Evolutionary conservation across 116 monocot species (phyloP).

Genomic region (Thalassia testudinum): DNA sequence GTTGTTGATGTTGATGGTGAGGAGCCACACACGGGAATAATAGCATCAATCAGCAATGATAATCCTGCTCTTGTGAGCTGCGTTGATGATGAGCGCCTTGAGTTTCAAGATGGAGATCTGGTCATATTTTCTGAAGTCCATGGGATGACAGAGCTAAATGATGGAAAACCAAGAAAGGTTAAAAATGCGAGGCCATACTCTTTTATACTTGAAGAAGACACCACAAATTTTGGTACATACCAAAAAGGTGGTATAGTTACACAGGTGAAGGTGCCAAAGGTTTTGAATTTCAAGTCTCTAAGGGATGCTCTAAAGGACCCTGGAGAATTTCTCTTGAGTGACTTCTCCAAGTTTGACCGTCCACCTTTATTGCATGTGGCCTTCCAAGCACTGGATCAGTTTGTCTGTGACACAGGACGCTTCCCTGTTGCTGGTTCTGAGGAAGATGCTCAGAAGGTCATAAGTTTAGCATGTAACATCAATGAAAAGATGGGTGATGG

Average conservation of each 20-base stretch:
- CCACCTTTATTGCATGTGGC: slow-evolving; percentile 32
- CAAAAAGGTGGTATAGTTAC: slow-evolving; percentile 35
- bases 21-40: slow-evolving; percentile 35
- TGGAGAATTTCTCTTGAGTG: slow-evolving; percentile 37
- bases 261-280: slow-evolving; percentile 37
- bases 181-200: slow-evolving; percentile 36
- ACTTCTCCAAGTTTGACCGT: slow-evolving; percentile 45
- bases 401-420: slow-evolving; percentile 18
- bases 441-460: slow-evolving; percentile 21
- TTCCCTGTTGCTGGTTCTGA: slow-evolving; percentile 29
- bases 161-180: slow-evolving; percentile 39
- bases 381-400: slow-evolving; percentile 39
- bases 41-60: slow-evolving; percentile 38
- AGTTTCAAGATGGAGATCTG: slow-evolving; percentile 49
- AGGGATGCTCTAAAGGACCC: slow-evolving; percentile 34
- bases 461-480: slow-evolving; percentile 12
- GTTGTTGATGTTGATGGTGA: slow-evolving; percentile 42
- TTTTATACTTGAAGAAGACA: slow-evolving; percentile 34
- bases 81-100: slow-evolving; percentile 42
- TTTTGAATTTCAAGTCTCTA: slow-evolving; percentile 29
- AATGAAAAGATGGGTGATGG: slow-evolving; percentile 21
- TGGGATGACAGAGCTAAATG: slow-evolving; percentile 40
- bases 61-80: slow-evolving; percentile 28
- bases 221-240: slow-evolving; percentile 21
- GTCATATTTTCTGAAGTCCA: slow-evolving; percentile 34